Evolutionary conservation across 2,329 filamentous ascomycete species (phyloP), one percentile per base, ranked within the genome.

Genomic region (Lecanoromycetidae sp.): DNA sequence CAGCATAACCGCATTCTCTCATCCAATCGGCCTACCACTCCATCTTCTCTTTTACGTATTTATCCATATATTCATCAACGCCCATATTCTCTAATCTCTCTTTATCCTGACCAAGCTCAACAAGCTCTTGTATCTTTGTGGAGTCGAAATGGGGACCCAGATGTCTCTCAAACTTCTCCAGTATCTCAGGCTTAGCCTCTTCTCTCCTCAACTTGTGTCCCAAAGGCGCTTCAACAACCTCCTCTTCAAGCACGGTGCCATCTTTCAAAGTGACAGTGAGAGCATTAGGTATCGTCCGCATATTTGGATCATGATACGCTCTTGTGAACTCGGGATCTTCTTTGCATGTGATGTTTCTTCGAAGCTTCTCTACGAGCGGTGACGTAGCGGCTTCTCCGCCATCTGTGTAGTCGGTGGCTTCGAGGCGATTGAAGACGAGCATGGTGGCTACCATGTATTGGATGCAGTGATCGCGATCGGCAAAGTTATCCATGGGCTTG

Each of bases 401-500:
- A 64, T 98, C 91, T 38, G 80, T 80, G 74, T 98, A 98, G 72
- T 98, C 91, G 55, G 76, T 84, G 42, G 91, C 90, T 59, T 88
- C 84, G 54, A 98, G 83, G 56, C 91, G 87, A 66, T 91, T 87
- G 68, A 90, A 96, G 57, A 84, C 82, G 57, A 98, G 82, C 87
- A 96, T 96, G 60, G 87, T 87, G 55, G 88, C 75, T 63, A 87
- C 85, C 91, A 98, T 98, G 79, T 98, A 98, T 67, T 74, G 91
- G 57, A 98, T 90, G 71, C 91, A 98, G 77, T 98, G 91, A 70
- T 98, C 91, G 62, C 91, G 87, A 71, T 98, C 91, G 62, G 91
- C 91, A 63, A 96, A 98, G 80, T 98, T 98, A 75, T 95, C 88
- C 86, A 98, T 94, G 58, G 88, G 82, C 78, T 95, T 96, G 77